Evolutionary conservation across 2,329 filamentous ascomycete genomes (phyloP).

Genomic region (Bipolaris gigantea): DNA sequence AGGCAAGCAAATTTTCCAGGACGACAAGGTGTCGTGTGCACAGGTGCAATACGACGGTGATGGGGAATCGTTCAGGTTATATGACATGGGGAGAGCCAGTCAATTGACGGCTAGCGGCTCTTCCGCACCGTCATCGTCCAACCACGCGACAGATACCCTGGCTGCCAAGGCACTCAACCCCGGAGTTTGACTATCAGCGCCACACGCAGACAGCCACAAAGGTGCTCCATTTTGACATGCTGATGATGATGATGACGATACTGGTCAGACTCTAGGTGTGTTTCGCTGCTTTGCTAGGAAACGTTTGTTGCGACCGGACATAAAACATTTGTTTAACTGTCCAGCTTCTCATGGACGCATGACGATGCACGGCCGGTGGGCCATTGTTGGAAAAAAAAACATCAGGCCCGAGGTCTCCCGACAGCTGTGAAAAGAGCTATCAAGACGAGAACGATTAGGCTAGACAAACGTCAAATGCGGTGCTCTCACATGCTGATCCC

Average conservation of each 20-base stretch:
- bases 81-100: slow-evolving; percentile 18
- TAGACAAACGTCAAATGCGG: not conserved
- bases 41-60: slow-evolving; percentile 2
- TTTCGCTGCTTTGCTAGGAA: too few species aligned
- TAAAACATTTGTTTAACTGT: too few species aligned
- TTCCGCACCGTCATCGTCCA: slow-evolving; percentile 19
- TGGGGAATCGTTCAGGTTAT: slow-evolving; percentile 13
- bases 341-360: not conserved
- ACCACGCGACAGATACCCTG: slow-evolving; percentile 16
- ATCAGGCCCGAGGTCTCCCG: slow-evolving; percentile 13
- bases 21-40: slow-evolving; percentile 20
- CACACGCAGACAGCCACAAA: slow-evolving; percentile 14
- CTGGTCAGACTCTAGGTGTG: too few species aligned
- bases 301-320: not conserved
- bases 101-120: slow-evolving; percentile 22
- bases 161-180: slow-evolving; percentile 20
- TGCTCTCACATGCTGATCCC: not conserved
- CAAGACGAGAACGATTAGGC: not conserved
- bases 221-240: not conserved
- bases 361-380: slow-evolving; percentile 7
- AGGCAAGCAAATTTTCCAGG: not conserved
- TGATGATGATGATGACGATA: too few species aligned
- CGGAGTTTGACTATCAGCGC: slow-evolving; percentile 3
- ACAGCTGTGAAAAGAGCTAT: not conserved
- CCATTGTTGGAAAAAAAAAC: not conserved